phyloP scores from a whole-genome alignment of 768 basidiomycete species.

The Cystobasidium ongulense region DNA sequence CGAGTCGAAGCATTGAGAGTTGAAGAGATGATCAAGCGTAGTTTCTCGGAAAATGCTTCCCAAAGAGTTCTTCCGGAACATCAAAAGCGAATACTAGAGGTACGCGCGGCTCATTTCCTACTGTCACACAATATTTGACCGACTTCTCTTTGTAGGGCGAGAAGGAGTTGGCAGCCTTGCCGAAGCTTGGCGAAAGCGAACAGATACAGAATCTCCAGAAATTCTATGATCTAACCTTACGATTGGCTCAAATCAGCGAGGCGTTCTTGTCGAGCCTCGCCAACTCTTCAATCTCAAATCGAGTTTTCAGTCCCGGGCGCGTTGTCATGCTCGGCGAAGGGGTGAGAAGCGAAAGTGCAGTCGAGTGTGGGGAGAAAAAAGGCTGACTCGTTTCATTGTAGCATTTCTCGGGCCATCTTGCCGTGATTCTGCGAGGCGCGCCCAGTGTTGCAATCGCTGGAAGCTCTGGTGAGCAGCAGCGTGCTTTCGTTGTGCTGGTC shows the following conservation, averaged over 20 bases:
- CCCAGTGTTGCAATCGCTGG: conserved; percentile 29
- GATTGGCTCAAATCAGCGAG: conserved; percentile 59
- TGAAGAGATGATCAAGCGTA: conserved; percentile 99
- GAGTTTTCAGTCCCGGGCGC: conserved; percentile 62
- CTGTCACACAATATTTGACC: conserved; percentile 40
- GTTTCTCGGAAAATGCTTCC: conserved; percentile 95
- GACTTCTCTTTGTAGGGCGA: conserved; percentile 32
- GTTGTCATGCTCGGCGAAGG: conserved; percentile 74
- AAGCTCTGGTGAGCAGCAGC: conserved; percentile 36
- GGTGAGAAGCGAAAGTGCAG: conserved; percentile 50
- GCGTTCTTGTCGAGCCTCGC: conserved; percentile 57
- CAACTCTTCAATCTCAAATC: conserved; percentile 58
- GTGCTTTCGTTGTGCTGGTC: conserved; percentile 39
- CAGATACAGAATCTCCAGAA: conserved; percentile 55
- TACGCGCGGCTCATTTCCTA: conserved; percentile 45
- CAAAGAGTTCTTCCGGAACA: conserved; percentile 87
- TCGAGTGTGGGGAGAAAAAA: conserved; percentile 16
- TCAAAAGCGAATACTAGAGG: conserved; percentile 76
- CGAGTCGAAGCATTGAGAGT: conserved; percentile 91
- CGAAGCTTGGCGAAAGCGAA: conserved; percentile 33
- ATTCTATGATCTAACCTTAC: conserved; percentile 64
- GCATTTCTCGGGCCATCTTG: conserved; percentile 38
- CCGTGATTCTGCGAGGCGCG: conserved; percentile 37
- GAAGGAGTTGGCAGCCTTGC: conserved; percentile 34
- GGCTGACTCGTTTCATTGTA: not conserved